phyloP scores from a whole-genome alignment of 371 early-diverging fungal genomes.

The Rhizopus delemar region DNA sequence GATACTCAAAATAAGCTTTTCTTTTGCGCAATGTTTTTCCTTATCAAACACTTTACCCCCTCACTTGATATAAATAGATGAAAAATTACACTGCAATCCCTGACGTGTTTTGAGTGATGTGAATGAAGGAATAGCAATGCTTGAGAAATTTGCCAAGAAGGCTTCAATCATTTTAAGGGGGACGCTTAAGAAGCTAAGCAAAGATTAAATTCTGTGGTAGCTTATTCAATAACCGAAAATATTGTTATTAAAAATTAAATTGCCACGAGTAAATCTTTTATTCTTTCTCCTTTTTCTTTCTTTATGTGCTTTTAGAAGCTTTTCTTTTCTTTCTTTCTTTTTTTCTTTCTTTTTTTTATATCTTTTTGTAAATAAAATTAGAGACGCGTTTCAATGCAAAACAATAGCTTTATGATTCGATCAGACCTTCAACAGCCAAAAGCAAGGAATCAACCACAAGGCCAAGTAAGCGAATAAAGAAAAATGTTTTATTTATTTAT shows the following conservation, averaged over 20 bases:
- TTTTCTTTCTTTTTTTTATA: constrained; percentile 1
- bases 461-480: constrained; percentile 20
- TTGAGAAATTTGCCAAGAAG: too few relatives aligned
- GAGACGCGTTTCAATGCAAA: constrained; percentile 12
- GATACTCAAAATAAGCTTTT: not conserved
- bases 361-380: not conserved
- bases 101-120: too few relatives aligned
- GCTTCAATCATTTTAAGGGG: too few relatives aligned
- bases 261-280: not conserved
- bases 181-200: too few relatives aligned
- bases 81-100: too few relatives aligned
- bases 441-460: constrained; percentile 30
- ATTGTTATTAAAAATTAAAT: too few relatives aligned
- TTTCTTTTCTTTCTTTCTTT: constrained; percentile 1
- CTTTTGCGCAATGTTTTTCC: constrained; percentile 1
- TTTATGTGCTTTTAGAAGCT: not conserved
- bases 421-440: constrained; percentile 30
- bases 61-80: too few relatives aligned
- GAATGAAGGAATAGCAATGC: too few relatives aligned
- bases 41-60: not conserved
- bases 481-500: not conserved
- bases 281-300: not conserved
- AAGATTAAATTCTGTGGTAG: too few relatives aligned
- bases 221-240: too few relatives aligned
- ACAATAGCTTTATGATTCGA: constrained; percentile 4